Base-by-base conservation (phyloP, 768 basidiomycete species). In the Boletus coccyginus region DNA sequence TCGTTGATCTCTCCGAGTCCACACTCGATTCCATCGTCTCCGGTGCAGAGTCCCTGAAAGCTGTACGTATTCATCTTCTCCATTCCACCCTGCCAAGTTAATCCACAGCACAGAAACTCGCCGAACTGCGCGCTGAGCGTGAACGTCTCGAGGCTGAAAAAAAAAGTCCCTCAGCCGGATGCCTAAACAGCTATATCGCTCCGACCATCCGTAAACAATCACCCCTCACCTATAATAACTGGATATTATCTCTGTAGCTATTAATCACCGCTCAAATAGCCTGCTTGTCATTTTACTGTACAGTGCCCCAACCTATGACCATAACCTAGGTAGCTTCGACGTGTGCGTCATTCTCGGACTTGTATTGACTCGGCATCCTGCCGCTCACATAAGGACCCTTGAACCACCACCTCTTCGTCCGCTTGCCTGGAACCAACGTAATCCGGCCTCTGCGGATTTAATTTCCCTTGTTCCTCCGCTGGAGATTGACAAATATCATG, bases 401-500 rank as follows among this genome's bases (percentile, higher is more conserved):
- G 63, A 31, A 61, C 63, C 21, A 50, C 44, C 24, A 51, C 61
- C 29, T 52, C 60, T 45, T 46, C 62, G 39, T 58, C 56, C 41
- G 59, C 58, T 54, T 54, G 66, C 39, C 52, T 45, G 36, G 63
- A 62, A 24, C 70, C 69, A 27, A 92, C 73, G 63, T 91, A 91
- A 19, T 69, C 68, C 1, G 90, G 90, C 3, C 77, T 77, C 45
- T 76, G 74, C 4, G 85, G 83, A 60, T 87, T 73, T 43, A 84
- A 62, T 50, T 79, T 77, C 33, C 88, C 90, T 70, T 91, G 88
- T 55, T 86, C 84, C 65, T 90, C 90, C 51, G 87, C 88, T 90
- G 63, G 8, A 62, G 14, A 53, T 46, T 43, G 43, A 10, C 47
- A 52, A 29, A 36, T 13, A 3, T 35, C 33, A 50, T 66, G 19